phyloP scores from a whole-genome alignment of 352 stramenopile species.

The Elongisporangium senticosum region DNA sequence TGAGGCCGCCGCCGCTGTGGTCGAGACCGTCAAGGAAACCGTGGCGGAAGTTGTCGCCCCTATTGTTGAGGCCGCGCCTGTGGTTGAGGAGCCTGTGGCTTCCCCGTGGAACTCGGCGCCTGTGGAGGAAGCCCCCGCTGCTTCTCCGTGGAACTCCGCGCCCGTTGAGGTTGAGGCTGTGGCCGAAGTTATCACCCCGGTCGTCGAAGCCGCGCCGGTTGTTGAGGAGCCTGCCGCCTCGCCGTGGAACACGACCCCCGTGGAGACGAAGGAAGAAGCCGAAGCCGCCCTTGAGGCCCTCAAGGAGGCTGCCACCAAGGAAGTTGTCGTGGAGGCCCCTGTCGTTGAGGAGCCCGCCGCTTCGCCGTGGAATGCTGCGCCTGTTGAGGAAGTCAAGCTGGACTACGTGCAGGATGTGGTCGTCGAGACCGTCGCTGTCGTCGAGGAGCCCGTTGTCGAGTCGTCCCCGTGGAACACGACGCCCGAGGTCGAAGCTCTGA shows the following conservation, averaged over 20 bases:
- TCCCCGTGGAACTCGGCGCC: conserved; percentile 34
- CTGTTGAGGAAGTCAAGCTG: conserved; percentile 3
- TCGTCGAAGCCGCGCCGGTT: conserved; percentile 7
- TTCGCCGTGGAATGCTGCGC: conserved; percentile 8
- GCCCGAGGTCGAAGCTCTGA: not conserved
- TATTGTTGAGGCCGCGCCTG: conserved; percentile 1
- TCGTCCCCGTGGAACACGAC: conserved; percentile 4
- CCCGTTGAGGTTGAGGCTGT: conserved; percentile 18
- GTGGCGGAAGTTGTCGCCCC: conserved; percentile 1
- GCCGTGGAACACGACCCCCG: conserved; percentile 19
- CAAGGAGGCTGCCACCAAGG: conserved; percentile 10
- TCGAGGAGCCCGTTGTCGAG: conserved; percentile 1
- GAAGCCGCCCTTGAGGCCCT: conserved; percentile 8
- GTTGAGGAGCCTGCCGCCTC: conserved; percentile 14
- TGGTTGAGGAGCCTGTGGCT: conserved; percentile 11
- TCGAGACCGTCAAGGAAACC: conserved; percentile 11
- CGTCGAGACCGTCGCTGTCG: not conserved
- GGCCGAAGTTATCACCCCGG: not conserved
- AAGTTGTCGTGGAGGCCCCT: conserved; percentile 1
- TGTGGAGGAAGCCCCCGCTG: conserved; percentile 15
- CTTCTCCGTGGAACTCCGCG: conserved; percentile 23
- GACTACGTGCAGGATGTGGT: conserved; percentile 8
- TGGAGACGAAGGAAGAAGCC: conserved; percentile 1
- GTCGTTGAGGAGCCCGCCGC: conserved; percentile 3
- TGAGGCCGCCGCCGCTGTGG: conserved; percentile 5